Evolutionary conservation across 768 basidiomycete species (phyloP).

Genomic region (Imleria badia): DNA sequence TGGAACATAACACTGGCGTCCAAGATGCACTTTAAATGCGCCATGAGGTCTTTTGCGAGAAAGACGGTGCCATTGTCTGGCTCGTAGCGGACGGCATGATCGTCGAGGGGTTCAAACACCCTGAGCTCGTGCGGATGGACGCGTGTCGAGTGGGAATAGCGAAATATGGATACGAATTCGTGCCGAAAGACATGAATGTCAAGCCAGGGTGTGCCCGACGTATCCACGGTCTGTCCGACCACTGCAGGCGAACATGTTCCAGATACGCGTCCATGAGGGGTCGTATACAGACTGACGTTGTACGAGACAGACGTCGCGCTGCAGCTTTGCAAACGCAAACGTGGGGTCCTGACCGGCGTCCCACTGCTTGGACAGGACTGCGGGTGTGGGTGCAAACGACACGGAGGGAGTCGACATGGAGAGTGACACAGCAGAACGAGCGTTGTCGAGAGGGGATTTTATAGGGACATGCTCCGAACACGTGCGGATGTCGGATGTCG

Average conservation of each 20-base stretch:
- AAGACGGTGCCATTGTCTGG: constrained; percentile 61
- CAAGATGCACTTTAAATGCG: constrained; percentile 28
- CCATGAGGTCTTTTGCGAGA: constrained; percentile 46
- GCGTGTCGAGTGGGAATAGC: constrained; percentile 50
- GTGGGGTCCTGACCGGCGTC: constrained; percentile 19
- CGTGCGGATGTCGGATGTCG: not conserved
- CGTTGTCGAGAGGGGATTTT: not conserved
- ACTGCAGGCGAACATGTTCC: constrained; percentile 3
- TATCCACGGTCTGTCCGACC: constrained; percentile 14
- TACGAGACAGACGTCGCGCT: constrained; percentile 29
- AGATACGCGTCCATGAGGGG: not conserved
- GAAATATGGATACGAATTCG: constrained; percentile 66
- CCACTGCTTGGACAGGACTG: constrained; percentile 13
- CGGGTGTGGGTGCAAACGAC: constrained; percentile 24
- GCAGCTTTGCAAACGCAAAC: constrained; percentile 38
- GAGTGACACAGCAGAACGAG: not conserved
- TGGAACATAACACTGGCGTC: constrained; percentile 23
- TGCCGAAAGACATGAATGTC: constrained; percentile 38
- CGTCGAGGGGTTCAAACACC: constrained; percentile 52
- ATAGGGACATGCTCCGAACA: not conserved
- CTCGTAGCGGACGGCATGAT: constrained; percentile 50
- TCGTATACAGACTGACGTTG: constrained; percentile 4
- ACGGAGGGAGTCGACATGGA: constrained; percentile 17
- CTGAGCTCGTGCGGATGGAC: constrained; percentile 37
- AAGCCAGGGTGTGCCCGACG: constrained; percentile 13